phyloP scores from a whole-genome alignment of 1,139 yeast genomes.

The Yamadazyma aaseri region DNA sequence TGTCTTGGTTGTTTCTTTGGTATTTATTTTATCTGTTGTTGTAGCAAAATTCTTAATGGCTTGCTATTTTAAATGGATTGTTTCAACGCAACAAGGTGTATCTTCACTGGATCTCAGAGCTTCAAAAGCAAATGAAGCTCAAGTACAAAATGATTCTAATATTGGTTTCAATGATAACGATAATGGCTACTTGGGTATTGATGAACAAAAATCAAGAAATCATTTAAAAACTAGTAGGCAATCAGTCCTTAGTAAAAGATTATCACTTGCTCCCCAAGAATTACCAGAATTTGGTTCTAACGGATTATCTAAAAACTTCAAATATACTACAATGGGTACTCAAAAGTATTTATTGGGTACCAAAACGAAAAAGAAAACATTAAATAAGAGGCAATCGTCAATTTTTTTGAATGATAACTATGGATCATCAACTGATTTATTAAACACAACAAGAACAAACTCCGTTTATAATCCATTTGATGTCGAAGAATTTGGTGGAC shows the following conservation, averaged over 20 bases:
- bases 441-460: conserved; percentile 25
- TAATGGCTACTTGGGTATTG: conserved; percentile 54
- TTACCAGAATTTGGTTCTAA: conserved; percentile 41
- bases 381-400: conserved; percentile 17
- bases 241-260: conserved; percentile 40
- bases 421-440: conserved; percentile 36
- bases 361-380: conserved; percentile 14
- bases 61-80: conserved; percentile 82
- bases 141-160: conserved; percentile 52
- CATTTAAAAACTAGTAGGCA: conserved; percentile 48
- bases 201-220: conserved; percentile 52
- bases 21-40: conserved; percentile 81
- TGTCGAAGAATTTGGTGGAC: conserved; percentile 28
- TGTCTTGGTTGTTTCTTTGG: conserved; percentile 76
- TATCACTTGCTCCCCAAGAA: conserved; percentile 42
- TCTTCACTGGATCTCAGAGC: conserved; percentile 34
- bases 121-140: conserved; percentile 50
- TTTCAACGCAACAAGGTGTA: conserved; percentile 81
- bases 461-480: conserved; percentile 44
- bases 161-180: conserved; percentile 30
- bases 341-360: conserved; percentile 46
- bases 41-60: conserved; percentile 77
- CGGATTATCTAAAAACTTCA: conserved; percentile 41
- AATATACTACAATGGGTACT: conserved; percentile 57
- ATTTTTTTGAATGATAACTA: conserved; percentile 32